phyloP scores from a whole-genome alignment of 768 basidiomycete genomes.

The Daedaleopsis nitida region DNA sequence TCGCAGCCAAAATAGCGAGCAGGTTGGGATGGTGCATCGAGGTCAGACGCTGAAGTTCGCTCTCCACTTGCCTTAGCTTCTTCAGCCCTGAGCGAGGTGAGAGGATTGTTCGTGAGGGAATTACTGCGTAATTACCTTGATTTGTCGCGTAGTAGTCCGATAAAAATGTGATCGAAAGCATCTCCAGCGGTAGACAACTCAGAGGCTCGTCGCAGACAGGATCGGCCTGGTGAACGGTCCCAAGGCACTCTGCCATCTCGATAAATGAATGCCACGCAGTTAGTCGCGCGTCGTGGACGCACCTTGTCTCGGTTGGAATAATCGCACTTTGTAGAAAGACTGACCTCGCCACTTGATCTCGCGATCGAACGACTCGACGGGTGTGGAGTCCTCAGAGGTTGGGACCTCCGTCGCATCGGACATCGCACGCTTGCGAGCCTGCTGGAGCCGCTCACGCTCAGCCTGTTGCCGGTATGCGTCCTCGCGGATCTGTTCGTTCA shows the following conservation, averaged over 20 bases:
- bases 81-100: conserved; percentile 51
- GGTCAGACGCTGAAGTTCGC: conserved; percentile 63
- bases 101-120: not conserved
- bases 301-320: conserved; percentile 77
- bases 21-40: conserved; percentile 66
- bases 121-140: conserved; percentile 48
- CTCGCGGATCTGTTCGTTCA: conserved; percentile 67
- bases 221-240: conserved; percentile 71
- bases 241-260: conserved; percentile 54
- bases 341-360: conserved; percentile 63
- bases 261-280: not conserved
- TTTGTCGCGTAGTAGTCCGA: conserved; percentile 67
- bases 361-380: conserved; percentile 60
- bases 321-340: conserved; percentile 62
- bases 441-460: conserved; percentile 54
- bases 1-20: conserved; percentile 67
- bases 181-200: conserved; percentile 62
- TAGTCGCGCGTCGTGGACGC: not conserved
- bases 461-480: conserved; percentile 62
- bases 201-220: conserved; percentile 61
- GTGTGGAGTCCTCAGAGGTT: conserved; percentile 42
- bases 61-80: conserved; percentile 68
- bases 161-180: conserved; percentile 66
- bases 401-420: conserved; percentile 69
- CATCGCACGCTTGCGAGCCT: conserved; percentile 61